A percentile compares a stretch with the other conserved stretches of the same genome.
Evolutionary conservation across 768 basidiomycete species (phyloP).

Genomic region (Hypholoma fasciculare): DNA sequence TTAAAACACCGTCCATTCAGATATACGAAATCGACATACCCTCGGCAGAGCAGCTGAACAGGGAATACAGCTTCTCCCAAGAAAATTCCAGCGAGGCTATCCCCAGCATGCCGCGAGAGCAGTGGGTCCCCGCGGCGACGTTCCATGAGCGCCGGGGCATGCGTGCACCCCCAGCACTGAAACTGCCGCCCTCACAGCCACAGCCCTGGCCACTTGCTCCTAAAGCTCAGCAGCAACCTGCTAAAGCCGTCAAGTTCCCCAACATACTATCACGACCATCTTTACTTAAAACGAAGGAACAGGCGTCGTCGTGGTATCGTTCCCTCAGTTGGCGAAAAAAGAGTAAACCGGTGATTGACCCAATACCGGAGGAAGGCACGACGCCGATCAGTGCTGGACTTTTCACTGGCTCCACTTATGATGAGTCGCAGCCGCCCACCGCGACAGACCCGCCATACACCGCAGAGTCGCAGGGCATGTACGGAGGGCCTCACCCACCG

Average conservation of each 20-base stretch:
- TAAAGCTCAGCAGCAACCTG: constrained; percentile 2
- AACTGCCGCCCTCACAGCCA: constrained; percentile 11
- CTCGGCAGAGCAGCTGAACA: constrained; percentile 26
- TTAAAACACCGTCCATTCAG: constrained; percentile 24
- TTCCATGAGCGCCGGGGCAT: constrained; percentile 24
- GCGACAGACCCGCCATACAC: constrained; percentile 10
- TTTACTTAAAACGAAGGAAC: constrained; percentile 30
- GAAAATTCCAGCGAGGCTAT: constrained; percentile 20
- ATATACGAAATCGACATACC: constrained; percentile 29
- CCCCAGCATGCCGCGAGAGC: constrained; percentile 21
- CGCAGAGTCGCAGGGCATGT: constrained; percentile 16
- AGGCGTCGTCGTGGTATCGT: constrained; percentile 40
- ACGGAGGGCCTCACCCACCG: constrained; percentile 14
- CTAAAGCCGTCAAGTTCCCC: constrained; percentile 23
- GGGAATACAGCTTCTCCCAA: constrained; percentile 19
- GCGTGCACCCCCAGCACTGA: constrained; percentile 6
- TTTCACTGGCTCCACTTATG: constrained; percentile 2
- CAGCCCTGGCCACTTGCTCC: constrained; percentile 8
- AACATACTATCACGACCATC: constrained; percentile 19
- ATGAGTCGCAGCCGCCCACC: constrained; percentile 9
- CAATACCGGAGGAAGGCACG: constrained; percentile 22
- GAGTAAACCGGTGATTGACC: constrained; percentile 33
- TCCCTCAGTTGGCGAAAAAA: constrained; percentile 36
- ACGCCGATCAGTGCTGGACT: constrained; percentile 8
- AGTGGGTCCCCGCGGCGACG: constrained; percentile 40